A percentile compares a stretch with the other conserved stretches of the same genome.
These are phyloP conservation scores for Verticillium dahliae DNA, from an alignment of 2,329 filamentous ascomycete species.

Conservation along the genomic window DNA sequence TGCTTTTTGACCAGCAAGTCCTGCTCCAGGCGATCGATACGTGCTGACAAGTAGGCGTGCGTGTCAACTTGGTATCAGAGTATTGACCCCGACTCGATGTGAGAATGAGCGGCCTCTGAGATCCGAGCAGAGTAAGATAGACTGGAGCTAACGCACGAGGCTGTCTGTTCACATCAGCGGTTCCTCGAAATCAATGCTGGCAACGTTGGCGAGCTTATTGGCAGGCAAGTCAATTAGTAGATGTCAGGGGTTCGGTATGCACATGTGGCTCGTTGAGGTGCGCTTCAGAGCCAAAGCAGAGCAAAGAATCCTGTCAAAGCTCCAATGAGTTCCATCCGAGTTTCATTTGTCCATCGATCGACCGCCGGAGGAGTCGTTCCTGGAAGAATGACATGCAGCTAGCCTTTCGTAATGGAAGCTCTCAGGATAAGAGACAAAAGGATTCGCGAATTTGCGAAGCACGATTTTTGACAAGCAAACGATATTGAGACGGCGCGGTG, in stretches of 20 bases:
- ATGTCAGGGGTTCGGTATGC: neutral
- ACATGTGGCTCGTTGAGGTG: neutral
- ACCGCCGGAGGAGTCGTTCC: neutral
- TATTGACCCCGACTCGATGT: neutral
- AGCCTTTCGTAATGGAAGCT: neutral
- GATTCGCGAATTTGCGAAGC: neutral
- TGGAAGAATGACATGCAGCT: neutral
- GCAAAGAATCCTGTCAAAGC: neutral
- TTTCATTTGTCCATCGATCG: neutral
- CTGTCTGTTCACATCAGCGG: neutral
- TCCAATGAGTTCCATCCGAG: neutral
- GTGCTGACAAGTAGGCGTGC: no score
- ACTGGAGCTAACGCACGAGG: neutral
- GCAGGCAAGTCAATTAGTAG: neutral
- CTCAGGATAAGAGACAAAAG: neutral
- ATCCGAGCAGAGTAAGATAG: neutral
- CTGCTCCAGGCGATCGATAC: no score
- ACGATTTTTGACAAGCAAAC: neutral
- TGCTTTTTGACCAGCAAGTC: no score
- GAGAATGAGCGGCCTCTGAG: neutral
- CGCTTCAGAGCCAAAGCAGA: neutral
- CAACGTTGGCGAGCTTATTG: neutral
- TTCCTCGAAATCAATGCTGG: neutral
- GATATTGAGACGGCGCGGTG: neutral
- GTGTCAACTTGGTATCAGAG: no score